Evolutionary conservation across 148 eudicot species (phyloP), one percentile per base, ranked within the genome.

Genomic region (Vaccinium myrtillus): DNA sequence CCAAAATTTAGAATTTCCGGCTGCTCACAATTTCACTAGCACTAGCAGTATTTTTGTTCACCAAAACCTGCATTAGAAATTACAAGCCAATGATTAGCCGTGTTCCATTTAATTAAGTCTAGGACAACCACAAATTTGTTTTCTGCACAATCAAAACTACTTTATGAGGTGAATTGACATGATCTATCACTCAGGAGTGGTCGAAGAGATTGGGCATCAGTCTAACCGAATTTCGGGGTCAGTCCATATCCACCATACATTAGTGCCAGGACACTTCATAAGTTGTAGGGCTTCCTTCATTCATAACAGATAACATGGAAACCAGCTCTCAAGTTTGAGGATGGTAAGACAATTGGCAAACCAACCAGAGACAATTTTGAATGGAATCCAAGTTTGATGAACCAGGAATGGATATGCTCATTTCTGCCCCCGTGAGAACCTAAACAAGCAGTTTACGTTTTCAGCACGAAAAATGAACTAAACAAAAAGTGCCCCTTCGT

Each of bases 1-100:
- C 59, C 78, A 23, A 82, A 79, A 39, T 77, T 19, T 21, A 27
- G 32, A 19, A 61, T 69, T 73, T 59, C 54, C 51, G 80, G 78
- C 75, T 61, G 65, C 98, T 94, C 87, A 96, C 99, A 77, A 94
- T 96, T 91, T 96, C 99, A 89, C 99, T 96, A 55, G 99, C 98
- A 89, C 99, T 96, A 69, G 99, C 99, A 61, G 98, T 94, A 86
- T 93, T 94, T 65, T 91, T 93, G 85, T 96, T 96, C 87, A 96
- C 99, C 92, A 96, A 87, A 86, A 96, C 93, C 99, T 96, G 94
- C 90, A 92, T 77, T 30, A 73, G 23, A 81, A 70, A 77, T 77
- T 2, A 82, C 50, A 77, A 27, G 81, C 23, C 19, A 85, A n/a
- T 69, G 50, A 8, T 69, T 27, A 30, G 51, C 63, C 50, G 16